A percentile compares a stretch with the other conserved stretches of the same genome.
Conservation (phyloP, 1,284 basidiomycete genomes). For the Pisolithus thermaeus region DNA sequence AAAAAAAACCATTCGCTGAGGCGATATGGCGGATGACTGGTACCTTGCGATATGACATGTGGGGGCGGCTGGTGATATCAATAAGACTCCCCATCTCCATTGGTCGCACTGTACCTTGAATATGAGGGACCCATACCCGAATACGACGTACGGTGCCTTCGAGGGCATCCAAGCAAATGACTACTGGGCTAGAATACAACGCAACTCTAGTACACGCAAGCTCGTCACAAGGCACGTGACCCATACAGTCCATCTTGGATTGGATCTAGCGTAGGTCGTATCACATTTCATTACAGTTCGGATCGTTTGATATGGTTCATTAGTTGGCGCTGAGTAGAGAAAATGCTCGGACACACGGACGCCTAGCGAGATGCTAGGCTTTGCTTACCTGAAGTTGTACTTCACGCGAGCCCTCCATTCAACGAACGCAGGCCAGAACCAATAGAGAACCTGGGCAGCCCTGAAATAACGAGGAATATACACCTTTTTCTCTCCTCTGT, state of each 20-base stretch:
- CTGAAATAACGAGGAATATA: constrained; percentile 47
- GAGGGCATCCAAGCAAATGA: constrained; percentile 12
- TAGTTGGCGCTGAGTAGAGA: not conserved
- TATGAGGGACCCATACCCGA: constrained; percentile 79
- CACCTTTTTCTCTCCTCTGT: constrained; percentile 47
- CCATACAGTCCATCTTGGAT: too few species aligned
- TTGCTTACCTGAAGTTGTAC: constrained; percentile 43
- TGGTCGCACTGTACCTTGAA: constrained; percentile 52
- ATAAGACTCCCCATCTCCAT: not conserved
- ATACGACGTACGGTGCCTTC: constrained; percentile 50
- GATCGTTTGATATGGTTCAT: too few species aligned
- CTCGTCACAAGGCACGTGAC: too few species aligned
- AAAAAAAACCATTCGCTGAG: not conserved
- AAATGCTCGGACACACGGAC: not conserved
- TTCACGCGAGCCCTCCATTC: constrained; percentile 55
- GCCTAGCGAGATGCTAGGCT: not conserved
- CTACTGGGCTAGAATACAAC: not conserved
- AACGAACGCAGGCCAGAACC: constrained; percentile 52
- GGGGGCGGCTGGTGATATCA: constrained; percentile 62
- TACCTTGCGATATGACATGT: constrained; percentile 57
- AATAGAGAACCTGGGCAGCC: constrained; percentile 51
- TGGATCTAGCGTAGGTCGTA: too few species aligned
- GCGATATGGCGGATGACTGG: not conserved
- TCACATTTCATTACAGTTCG: too few species aligned
- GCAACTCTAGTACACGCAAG: not conserved